Base-by-base conservation (phyloP, 192 early-diverging fungal species). In the Linnemannia schmuckeri region DNA sequence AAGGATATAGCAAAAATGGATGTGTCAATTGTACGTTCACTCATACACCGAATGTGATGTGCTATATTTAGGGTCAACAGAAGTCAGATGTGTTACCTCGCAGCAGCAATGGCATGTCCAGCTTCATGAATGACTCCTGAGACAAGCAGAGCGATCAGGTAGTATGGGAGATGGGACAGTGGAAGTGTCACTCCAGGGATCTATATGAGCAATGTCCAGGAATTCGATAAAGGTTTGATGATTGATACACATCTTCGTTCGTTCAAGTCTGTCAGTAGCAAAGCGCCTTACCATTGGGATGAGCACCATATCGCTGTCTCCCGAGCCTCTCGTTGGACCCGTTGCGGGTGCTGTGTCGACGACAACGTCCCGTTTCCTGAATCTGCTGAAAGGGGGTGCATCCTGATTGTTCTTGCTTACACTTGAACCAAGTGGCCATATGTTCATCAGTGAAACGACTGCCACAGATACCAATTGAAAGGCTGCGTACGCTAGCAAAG, bases 141-240 rank as follows among this genome's bases (percentile, higher is more conserved):
- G 8, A 95, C 63, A 2, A 95, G 80, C 1, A 95, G 76, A 0
- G 94, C 93, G 9, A 92, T 77, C 30, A 96, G 76, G 78, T 95
- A 95, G 77, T 95, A 96, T 13, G 89, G 92, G 8, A 94, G 72
- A 55, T 93, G 91, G 13, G 93, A 95, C 30, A 94, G 68, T 0
- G 95, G 95, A 33, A 96, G 78, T 24, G 94, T 96, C 22, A 96
- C 88, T 13, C 95, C 95, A 71, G 95, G 95, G 49, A 96, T 95
- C 95, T 96, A 81, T 17, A 47, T 6, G 69, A 33, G 20, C 55
- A 17, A 5, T 66, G n/a, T 61, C 55, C 24, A 66, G 30, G 61
- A 66, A 1, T 9, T 52, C 27, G 20, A 17, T 57, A 24, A 15
- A 33, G 6, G 9, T 47, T 24, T 3, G 79, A 42, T 40, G 22